Percentiles rank a stretch among this genome's conserved stretches.
Evolutionary conservation across 805 yeast genomes (phyloP).

Genomic region (Alloascoidea africana): DNA sequence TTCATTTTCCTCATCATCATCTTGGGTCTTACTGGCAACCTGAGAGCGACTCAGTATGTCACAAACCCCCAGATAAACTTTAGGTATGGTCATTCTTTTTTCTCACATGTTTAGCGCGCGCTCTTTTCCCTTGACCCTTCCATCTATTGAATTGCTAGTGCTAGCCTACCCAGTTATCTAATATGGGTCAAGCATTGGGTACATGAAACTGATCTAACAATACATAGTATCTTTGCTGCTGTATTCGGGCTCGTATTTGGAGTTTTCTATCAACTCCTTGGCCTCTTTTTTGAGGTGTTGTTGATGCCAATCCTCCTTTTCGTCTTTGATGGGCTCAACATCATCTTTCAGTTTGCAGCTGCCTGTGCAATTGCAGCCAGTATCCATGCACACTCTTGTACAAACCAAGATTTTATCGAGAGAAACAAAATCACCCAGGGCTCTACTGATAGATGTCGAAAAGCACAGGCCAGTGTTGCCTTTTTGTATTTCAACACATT

Average conservation of each 20-base stretch:
- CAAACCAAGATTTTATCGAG: constrained; percentile 47
- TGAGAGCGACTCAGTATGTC: constrained; percentile 47
- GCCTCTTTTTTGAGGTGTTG: constrained; percentile 60
- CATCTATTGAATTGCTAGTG: no score
- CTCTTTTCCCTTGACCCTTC: no score
- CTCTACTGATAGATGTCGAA: constrained; percentile 75
- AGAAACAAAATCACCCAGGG: constrained; percentile 64
- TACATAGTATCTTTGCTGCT: constrained; percentile 51
- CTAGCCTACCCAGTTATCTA: no score
- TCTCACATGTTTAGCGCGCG: no score
- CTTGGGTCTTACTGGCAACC: constrained; percentile 82
- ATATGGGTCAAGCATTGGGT: not conserved
- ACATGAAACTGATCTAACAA: constrained; percentile 2
- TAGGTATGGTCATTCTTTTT: constrained; percentile 19
- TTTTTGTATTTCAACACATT: constrained; percentile 69
- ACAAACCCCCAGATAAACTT: constrained; percentile 72
- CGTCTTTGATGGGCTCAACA: constrained; percentile 70
- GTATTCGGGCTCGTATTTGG: constrained; percentile 78
- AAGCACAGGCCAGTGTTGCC: constrained; percentile 76
- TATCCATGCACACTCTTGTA: constrained; percentile 76
- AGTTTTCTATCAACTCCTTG: constrained; percentile 61
- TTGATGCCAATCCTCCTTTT: constrained; percentile 81
- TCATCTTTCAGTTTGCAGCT: constrained; percentile 86
- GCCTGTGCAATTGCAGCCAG: constrained; percentile 92
- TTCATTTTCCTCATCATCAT: constrained; percentile 64